Conservation (phyloP, 1,284 basidiomycete species). For the Leccinum variabile region DNA sequence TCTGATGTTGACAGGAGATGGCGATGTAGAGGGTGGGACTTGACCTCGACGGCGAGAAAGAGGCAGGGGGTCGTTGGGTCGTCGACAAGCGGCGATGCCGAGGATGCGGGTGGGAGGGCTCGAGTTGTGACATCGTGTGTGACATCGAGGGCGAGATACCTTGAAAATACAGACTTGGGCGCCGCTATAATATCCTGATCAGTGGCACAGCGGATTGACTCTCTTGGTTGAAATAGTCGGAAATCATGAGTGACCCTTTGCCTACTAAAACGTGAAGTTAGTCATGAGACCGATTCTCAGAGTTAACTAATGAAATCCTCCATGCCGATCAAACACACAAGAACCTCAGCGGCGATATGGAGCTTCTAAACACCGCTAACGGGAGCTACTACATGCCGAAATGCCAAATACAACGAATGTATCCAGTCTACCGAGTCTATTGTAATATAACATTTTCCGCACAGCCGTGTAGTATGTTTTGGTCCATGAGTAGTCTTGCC, state of each 20-base stretch:
- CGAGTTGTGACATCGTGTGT: no score
- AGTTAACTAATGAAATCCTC: conserved; percentile 87
- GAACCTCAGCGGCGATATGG: conserved; percentile 67
- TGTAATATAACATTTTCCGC: no score
- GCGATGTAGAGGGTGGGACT: no score
- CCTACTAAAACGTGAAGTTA: conserved; percentile 75
- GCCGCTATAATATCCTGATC: conserved; percentile 71
- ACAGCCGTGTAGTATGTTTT: no score
- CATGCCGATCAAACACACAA: conserved; percentile 88
- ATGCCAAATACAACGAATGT: conserved; percentile 49
- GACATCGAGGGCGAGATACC: no score
- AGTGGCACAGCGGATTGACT: conserved; percentile 89
- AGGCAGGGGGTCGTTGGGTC: no score
- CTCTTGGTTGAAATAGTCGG: conserved; percentile 96
- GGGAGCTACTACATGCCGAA: conserved; percentile 65
- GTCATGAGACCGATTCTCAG: conserved; percentile 93
- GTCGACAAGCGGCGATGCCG: no score
- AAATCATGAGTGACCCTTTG: conserved; percentile 94
- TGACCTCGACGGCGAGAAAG: no score
- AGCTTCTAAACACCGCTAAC: conserved; percentile 76
- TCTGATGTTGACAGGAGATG: no score
- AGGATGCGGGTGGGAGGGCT: no score
- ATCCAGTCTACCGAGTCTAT: no score
- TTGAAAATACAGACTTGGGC: conserved; percentile 66
- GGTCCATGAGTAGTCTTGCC: no score